Evolutionary conservation across 73 alveolate species (phyloP).

Genomic region (Paramecium tetraurelia): DNA sequence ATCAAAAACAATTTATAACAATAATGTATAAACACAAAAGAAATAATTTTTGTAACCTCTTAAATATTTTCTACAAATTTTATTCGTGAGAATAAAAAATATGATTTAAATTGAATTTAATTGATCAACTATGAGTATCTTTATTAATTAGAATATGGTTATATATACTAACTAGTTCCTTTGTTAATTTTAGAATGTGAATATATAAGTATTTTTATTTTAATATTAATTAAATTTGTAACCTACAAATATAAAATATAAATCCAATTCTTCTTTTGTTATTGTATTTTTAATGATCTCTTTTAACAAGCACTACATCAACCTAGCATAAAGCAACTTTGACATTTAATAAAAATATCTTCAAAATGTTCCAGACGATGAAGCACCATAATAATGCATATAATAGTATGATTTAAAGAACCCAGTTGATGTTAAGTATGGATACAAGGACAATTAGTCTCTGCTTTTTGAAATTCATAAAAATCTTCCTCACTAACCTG

Average conservation of each 20-base stretch:
- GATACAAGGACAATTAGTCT: neutral
- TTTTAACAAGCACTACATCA: neutral
- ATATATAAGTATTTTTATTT: no score
- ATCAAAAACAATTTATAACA: no score
- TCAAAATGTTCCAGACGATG: neutral
- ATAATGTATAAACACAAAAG: no score
- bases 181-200: neutral
- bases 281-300: neutral
- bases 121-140: neutral
- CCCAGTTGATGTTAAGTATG: neutral
- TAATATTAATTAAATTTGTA: no score
- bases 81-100: no score
- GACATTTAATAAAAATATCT: neutral
- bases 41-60: no score
- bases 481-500: neutral
- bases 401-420: neutral
- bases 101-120: no score
- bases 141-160: no score
- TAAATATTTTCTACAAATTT: no score
- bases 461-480: neutral
- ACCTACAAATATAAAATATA: neutral
- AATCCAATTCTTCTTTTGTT: neutral
- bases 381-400: neutral
- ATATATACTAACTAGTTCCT: no score
- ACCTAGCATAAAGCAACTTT: neutral